Evolutionary conservation across 495 filamentous ascomycete genomes (phyloP), one percentile per base, ranked within the genome.

Genomic region (Podospora appendiculata): DNA sequence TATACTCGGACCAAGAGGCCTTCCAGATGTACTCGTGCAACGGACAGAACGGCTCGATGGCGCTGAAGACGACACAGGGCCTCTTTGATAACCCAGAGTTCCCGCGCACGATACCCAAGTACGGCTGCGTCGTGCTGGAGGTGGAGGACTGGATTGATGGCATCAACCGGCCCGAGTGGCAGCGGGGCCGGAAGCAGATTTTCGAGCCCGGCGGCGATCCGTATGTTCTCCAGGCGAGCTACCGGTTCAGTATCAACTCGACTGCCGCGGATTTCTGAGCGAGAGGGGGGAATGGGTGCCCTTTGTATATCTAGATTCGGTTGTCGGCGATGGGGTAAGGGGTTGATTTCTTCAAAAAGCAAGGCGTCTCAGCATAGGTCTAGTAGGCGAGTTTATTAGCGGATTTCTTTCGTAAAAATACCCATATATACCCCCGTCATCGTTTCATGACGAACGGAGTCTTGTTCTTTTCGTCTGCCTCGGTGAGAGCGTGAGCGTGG

Each of bases 161-260:
- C 18, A 88, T 92, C 69, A 90, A 90, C 65, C 72, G 90, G 51
- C 87, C 87, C 8, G 72, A 87, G 64, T 92, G 88, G 88, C 83
- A 80, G 11, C 78, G 85, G 53, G 55, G 67, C 45, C 60, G 54
- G 50, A 81, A 78, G 68, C 81, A 86, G 67, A 74, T 88, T 60
- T 85, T 71, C 59, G 72, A 70, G n/a, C 83, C 85, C n/a, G 76
- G 75, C 19, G 78, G 74, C 35, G 77, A 75, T 43, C 82, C 82
- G 17, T 80, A 80, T 59, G 70, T 85, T 12, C 77, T 87, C 62
- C 77, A 79, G 63, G 83, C 84, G 8, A 83, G 81, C 45, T 86
- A 87, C 47, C 63, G 72, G 57, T 88, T 88, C 58, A 69, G 67
- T 59, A 63, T 71, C 48, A 71, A 73, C 49, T 43, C 51, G 45